Base-by-base conservation (phyloP, 805 yeast species). In the Sugiyamaella smithiae region DNA sequence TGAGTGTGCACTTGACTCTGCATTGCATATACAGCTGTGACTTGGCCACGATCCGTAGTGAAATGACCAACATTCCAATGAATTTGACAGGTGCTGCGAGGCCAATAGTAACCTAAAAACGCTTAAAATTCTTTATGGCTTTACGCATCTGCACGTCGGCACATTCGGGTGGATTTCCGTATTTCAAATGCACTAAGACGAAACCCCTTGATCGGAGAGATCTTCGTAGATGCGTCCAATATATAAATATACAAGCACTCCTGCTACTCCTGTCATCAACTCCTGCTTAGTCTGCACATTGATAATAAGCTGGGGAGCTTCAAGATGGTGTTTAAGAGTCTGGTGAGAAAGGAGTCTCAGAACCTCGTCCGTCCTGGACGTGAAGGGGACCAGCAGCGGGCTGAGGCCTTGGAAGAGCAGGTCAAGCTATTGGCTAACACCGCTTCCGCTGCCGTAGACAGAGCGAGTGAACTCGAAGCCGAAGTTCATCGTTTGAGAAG, bases 361-460 rank as follows among this genome's bases (percentile, higher is more conserved):
- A 26, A 28, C 26, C 45, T 53, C 7, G 57, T 56, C 17, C 40
- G 33, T 43, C 62, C 62, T 0, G 62, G 62, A 2, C 28, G 50
- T 19, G 59, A 56, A 35, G 62, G 62, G 6, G 62, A 59, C 28
- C 37, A 44, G 29, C 45, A 55, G 31, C 45, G 62, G 24, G 55
- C 58, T 2, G 49, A 45, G 12, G 55, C 53, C 4, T 49, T 59
- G 12, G 62, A 59, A 25, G 54, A 56, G 22, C 62, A 59, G 35
- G 50, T 59, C 40, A 44, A 56, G 40, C 43, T 50, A 7, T 45
- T 59, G 23, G 53, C 62, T 1, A 43, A 44, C n/a, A 52, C 59
- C 1, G 61, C 62, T 4, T 49, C 61, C 2, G 46, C 51, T 16
- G 63, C 62, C 5, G 56, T 56, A 8, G 63, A 53, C 36, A 29